These are phyloP conservation scores for Moesziomyces antarcticus DNA, from an alignment of 1,284 basidiomycete genomes.

Conservation along the genomic window DNA sequence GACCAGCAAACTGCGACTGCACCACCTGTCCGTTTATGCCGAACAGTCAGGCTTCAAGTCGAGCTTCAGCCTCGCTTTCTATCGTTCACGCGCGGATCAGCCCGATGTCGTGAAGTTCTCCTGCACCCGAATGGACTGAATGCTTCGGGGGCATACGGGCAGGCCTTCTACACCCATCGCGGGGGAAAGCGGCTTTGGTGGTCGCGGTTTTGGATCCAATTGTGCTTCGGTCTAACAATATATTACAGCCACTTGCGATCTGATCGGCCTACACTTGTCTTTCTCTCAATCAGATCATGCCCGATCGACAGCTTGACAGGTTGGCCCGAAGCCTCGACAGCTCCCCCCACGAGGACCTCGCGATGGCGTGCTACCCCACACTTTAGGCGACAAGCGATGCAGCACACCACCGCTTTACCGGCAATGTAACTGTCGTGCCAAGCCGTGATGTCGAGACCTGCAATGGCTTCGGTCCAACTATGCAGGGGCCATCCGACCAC, in stretches of 20 bases:
- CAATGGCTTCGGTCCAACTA: background rate
- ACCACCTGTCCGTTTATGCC: conserved; percentile 10
- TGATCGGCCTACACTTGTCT: background rate
- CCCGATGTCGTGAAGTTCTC: background rate
- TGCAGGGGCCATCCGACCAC: background rate
- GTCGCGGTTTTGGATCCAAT: too few species aligned
- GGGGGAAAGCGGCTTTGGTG: conserved; percentile 32
- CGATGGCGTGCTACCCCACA: conserved; percentile 27
- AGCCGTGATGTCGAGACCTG: too few species aligned
- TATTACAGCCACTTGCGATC: background rate
- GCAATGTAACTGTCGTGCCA: too few species aligned
- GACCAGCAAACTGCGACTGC: background rate
- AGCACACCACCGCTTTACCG: too few species aligned
- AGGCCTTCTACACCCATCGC: background rate
- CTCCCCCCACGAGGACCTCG: background rate
- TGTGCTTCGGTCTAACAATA: conserved; percentile 6
- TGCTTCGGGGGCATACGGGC: conserved; percentile 19
- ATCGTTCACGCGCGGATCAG: too few species aligned
- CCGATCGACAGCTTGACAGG: conserved; percentile 8
- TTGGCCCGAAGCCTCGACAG: conserved; percentile 13
- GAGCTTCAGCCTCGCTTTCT: background rate
- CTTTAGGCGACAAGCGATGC: background rate
- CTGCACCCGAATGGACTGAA: background rate
- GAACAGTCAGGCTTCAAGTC: background rate
- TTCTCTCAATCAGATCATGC: conserved; percentile 2